Evolutionary conservation across 192 early-diverging fungal species (phyloP).

Genomic region (Coemansia erecta): DNA sequence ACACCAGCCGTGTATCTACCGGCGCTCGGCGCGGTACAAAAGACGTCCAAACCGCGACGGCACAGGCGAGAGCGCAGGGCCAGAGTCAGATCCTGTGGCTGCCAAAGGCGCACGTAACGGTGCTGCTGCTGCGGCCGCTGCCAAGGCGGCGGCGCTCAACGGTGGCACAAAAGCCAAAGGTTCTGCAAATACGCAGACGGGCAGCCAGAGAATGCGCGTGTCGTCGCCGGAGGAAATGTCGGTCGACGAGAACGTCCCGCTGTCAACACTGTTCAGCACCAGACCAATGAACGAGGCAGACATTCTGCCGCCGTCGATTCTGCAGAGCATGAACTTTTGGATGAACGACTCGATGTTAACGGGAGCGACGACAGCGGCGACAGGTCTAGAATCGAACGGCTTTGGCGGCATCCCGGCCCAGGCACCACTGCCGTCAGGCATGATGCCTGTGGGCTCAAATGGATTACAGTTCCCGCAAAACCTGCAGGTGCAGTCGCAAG

Average conservation of each 20-base stretch:
- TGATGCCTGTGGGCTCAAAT: slow-evolving; percentile 10
- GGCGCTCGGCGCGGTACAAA: slow-evolving; percentile 54
- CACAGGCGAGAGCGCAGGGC: neutral
- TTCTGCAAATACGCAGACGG: neutral
- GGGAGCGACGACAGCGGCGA: slow-evolving; percentile 5
- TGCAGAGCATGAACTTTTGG: slow-evolving; percentile 54
- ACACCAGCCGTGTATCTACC: slow-evolving; percentile 51
- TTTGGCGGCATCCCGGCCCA: slow-evolving; percentile 3
- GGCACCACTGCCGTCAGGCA: neutral
- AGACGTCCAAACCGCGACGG: slow-evolving; percentile 23
- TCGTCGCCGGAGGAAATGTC: slow-evolving; percentile 11
- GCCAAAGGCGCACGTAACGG: neutral
- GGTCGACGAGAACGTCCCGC: slow-evolving; percentile 37
- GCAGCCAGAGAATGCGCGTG: neutral
- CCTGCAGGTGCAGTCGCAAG: neutral
- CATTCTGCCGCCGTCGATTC: slow-evolving; percentile 46
- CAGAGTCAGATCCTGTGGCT: neutral
- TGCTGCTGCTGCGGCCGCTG: neutral
- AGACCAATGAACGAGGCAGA: slow-evolving; percentile 48
- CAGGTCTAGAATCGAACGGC: neutral
- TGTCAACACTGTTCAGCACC: slow-evolving; percentile 41
- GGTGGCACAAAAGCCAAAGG: neutral
- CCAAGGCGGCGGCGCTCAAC: neutral
- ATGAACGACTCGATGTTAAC: slow-evolving; percentile 53
- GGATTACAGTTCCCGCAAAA: no score